Base-by-base conservation (phyloP, 352 stramenopile genomes). In the Pilasporangium apinafurcum region DNA sequence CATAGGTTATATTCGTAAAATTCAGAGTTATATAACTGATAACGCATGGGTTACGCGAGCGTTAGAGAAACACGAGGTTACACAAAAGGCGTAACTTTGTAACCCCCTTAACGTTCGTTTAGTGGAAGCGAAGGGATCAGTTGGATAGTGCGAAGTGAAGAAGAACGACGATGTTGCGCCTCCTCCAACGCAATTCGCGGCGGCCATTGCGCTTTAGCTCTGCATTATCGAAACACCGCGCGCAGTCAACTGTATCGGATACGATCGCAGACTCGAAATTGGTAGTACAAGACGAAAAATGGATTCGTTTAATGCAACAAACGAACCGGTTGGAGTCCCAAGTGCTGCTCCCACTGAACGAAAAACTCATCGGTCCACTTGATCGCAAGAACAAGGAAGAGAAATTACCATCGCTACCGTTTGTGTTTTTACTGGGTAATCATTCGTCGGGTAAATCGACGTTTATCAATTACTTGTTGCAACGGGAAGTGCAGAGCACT, bases 401-500 rank as follows among this genome's bases (percentile, higher is more conserved):
- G 52, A 92, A 95, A 56, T 68, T 96, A 46, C 95, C 90, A 21
- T 84, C 86, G 44, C 80, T 98, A 52, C 97, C 97, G 5, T 99
- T 99, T 53, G 96, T 99, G 20, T 98, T 99, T 45, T 50, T 99
- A 21, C 75, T 99, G 16, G 97, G 97, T 20, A 99, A 99, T 73
- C 97, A 99, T 68, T 98, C 92, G 46, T 97, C 80, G 5, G 97
- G 97, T 42, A 99, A 99, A 65, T 98, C 86, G 3, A 97, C 83
- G 26, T 99, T 99, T 53, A 98, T 99, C 65, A 99, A 99, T 67
- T 98, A 99, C 55, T 65, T 99, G 25, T 56, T 98, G 17, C 80
- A 97, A 48, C 74, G 95, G 13, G 69, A 92, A 24, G 86, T 99
- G 42, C 96, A 99, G 83, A 98, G 82, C 30, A 97, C 96, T 4